Evolutionary conservation across 805 yeast species (phyloP), one percentile per base, ranked within the genome.

Genomic region (Candida ascalaphidarum): DNA sequence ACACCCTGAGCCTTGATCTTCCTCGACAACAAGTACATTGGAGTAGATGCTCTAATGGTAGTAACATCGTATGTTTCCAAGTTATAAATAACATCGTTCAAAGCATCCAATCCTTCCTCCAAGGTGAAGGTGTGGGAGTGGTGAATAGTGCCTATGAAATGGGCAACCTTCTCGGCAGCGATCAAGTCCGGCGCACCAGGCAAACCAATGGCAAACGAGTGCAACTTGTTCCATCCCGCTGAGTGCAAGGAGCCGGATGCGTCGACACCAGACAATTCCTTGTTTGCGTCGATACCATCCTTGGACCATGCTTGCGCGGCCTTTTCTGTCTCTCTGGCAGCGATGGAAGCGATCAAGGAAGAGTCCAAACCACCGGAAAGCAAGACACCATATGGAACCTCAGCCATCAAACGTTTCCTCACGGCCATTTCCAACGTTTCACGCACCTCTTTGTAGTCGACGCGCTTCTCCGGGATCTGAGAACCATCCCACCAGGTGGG

Each of bases 1-100:
- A 92, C 95, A 59, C 98, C 99, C 63, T 89, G 96, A 29, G 98
- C 98, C 70, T 92, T 92, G 68, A 92, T 92, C 68, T 92, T 92
- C 61, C 99, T 75, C 11, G 95, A 81, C 43, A 92, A 68, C 48
- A 92, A 66, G 69, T 88, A 92, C 99, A 92, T 92, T 43, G 99
- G 99, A 23, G 98, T 92, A 7, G 97, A 88, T 19, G 99, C 99
- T 64, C 99, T 79, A 55, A 92, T 88, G 28, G 99, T 92, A 44
- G 99, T 92, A 41, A 92, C 99, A 57, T 92, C 99, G 50, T 80
- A 92, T 20, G 99, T 92, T 67, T 92, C 99, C 56, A 92, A 72
- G 62, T 89, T 96, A 63, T 77, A 77, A 45, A 92, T 92, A 34
- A 89, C 97, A 56, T 92, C 99, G 44, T 79, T 72, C 44, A 92